Evolutionary conservation across 2,329 filamentous ascomycete species (phyloP).

Genomic region (Phoma sp.): DNA sequence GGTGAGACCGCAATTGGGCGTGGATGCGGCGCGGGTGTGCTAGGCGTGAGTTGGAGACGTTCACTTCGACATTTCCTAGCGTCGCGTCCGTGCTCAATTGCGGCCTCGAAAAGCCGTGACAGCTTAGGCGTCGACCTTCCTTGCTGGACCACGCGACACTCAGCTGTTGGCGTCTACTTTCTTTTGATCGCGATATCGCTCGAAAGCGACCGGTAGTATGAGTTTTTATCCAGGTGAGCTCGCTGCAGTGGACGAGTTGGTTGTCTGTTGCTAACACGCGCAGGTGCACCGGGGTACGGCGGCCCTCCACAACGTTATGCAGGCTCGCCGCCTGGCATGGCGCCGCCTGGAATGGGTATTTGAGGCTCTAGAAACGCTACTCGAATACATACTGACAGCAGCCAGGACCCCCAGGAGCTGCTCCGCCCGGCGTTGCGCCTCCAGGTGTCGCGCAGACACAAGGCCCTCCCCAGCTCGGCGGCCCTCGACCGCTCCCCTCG

Average conservation of each 20-base stretch:
- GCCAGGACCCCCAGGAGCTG: conserved; percentile 40
- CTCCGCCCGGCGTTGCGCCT: conserved; percentile 73
- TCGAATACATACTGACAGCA: background rate
- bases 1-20: conserved; percentile 3
- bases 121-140: background rate
- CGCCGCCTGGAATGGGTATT: conserved; percentile 81
- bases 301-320: conserved; percentile 72
- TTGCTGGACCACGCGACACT: background rate
- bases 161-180: background rate
- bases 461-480: conserved; percentile 75
- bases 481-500: conserved; percentile 78
- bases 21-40: background rate
- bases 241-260: background rate
- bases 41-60: background rate
- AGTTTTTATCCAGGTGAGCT: conserved; percentile 46
- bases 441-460: conserved; percentile 79
- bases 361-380: background rate
- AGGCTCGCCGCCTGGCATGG: conserved; percentile 75
- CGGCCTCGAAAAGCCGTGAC: conserved; percentile 12
- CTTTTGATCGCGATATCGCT: background rate
- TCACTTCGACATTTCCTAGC: conserved; percentile 33
- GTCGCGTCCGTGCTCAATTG: conserved; percentile 18
- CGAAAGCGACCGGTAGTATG: conserved; percentile 27
- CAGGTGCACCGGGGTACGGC: conserved; percentile 68
- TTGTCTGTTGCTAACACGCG: conserved; percentile 33